These are phyloP conservation scores for Coemansia sp. DNA, from an alignment of 192 early-diverging fungal species.

Conservation along the genomic window DNA sequence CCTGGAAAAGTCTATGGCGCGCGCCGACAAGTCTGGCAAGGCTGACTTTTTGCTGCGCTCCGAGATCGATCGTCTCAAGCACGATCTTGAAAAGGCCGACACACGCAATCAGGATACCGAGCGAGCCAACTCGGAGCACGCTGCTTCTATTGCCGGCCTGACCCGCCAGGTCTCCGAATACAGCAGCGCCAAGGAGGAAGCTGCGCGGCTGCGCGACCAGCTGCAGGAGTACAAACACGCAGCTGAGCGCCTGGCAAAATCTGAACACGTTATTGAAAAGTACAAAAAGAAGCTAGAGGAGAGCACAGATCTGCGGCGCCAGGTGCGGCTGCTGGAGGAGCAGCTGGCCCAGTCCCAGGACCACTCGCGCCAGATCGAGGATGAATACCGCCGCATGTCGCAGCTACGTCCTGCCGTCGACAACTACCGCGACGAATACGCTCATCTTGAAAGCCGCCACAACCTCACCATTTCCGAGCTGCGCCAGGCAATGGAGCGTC, in stretches of 20 bases:
- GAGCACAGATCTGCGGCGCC: slow-evolving; percentile 71
- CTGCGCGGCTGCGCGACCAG: slow-evolving; percentile 76
- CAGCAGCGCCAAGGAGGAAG: slow-evolving; percentile 70
- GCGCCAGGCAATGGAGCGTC: slow-evolving; percentile 69
- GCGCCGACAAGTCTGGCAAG: slow-evolving; percentile 72
- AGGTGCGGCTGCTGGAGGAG: slow-evolving; percentile 77
- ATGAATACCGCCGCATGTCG: slow-evolving; percentile 81
- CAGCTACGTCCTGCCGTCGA: slow-evolving; percentile 82
- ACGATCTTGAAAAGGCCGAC: slow-evolving; percentile 84
- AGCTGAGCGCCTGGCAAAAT: slow-evolving; percentile 89
- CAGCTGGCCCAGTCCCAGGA: slow-evolving; percentile 69
- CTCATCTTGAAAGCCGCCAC: slow-evolving; percentile 71
- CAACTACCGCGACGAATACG: slow-evolving; percentile 81
- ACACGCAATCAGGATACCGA: slow-evolving; percentile 70
- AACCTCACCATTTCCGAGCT: slow-evolving; percentile 67
- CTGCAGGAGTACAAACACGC: slow-evolving; percentile 88
- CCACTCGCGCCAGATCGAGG: slow-evolving; percentile 76
- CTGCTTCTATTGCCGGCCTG: slow-evolving; percentile 64
- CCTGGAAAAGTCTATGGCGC: slow-evolving; percentile 71
- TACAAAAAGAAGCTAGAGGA: slow-evolving; percentile 96
- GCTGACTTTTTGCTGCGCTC: slow-evolving; percentile 80
- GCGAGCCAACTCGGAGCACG: slow-evolving; percentile 60
- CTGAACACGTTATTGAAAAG: slow-evolving; percentile 93
- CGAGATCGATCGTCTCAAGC: slow-evolving; percentile 85
- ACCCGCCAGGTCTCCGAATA: slow-evolving; percentile 61